Evolutionary conservation across 169 alveolate genomes (phyloP).

Genomic region (Theileria annulata): DNA sequence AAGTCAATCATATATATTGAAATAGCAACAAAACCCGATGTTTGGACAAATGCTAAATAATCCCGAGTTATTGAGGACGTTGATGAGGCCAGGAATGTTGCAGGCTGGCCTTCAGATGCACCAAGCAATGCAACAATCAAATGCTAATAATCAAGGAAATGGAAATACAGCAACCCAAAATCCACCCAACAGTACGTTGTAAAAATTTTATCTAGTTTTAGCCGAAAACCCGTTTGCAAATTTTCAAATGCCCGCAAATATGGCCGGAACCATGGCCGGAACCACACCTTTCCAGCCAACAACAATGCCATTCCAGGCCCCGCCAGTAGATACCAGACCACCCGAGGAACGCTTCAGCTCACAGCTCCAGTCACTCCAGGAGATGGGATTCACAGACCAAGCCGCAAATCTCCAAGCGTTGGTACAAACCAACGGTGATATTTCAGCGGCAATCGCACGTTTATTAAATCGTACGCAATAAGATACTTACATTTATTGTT

Average conservation of each 20-base stretch:
- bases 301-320: slow-evolving; percentile 25
- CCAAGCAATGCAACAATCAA: slow-evolving; percentile 65
- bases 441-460: slow-evolving; percentile 91
- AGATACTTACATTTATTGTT: neutral
- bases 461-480: slow-evolving; percentile 71
- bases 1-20: neutral
- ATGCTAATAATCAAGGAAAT: slow-evolving; percentile 4
- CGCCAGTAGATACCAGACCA: slow-evolving; percentile 73
- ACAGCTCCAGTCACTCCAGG: slow-evolving; percentile 87
- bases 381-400: slow-evolving; percentile 93
- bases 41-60: slow-evolving; percentile 80
- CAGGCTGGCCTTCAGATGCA: slow-evolving; percentile 81
- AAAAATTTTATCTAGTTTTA: neutral
- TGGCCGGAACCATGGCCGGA: slow-evolving; percentile 5
- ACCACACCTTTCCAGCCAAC: slow-evolving; percentile 9
- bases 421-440: slow-evolving; percentile 91
- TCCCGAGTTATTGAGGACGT: slow-evolving; percentile 84
- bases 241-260: neutral
- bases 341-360: slow-evolving; percentile 83
- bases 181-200: neutral
- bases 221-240: slow-evolving; percentile 1
- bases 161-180: neutral
- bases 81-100: slow-evolving; percentile 78
- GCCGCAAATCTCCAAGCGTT: slow-evolving; percentile 90
- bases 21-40: slow-evolving; percentile 76